A percentile compares a stretch with the other conserved stretches of the same genome.
Conservation (phyloP, 768 basidiomycete genomes). For the Macrolepiota fuliginosa region DNA sequence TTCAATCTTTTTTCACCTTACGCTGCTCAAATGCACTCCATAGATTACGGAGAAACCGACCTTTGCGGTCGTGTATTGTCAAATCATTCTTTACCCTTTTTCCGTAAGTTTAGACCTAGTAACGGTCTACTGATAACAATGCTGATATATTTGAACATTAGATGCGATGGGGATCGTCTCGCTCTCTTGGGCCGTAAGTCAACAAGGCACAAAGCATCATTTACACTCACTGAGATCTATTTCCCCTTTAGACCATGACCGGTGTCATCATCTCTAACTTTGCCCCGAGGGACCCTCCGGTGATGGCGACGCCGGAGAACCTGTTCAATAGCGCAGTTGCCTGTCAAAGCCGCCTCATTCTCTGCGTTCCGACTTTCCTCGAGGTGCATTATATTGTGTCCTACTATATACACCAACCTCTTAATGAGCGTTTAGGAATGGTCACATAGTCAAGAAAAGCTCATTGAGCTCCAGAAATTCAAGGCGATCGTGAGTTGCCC, state of each 20-base stretch:
- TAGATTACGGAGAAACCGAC: slow-evolving; percentile 24
- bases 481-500: slow-evolving; percentile 18
- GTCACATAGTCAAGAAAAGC: slow-evolving; percentile 16
- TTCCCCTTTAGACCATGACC: slow-evolving; percentile 9
- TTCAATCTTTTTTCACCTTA: neutral
- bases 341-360: slow-evolving; percentile 8
- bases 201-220: neutral
- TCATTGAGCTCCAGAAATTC: slow-evolving; percentile 17
- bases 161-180: slow-evolving; percentile 21
- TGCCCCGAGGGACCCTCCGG: slow-evolving; percentile 17
- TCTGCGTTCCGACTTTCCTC: slow-evolving; percentile 19
- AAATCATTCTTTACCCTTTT: slow-evolving; percentile 20
- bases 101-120: slow-evolving; percentile 16
- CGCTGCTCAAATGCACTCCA: neutral
- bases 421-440: slow-evolving; percentile 18
- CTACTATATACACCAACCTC: neutral
- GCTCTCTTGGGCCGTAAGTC: slow-evolving; percentile 16
- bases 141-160: neutral
- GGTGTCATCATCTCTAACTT: slow-evolving; percentile 23
- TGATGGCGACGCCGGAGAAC: slow-evolving; percentile 17
- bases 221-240: neutral
- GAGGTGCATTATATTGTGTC: slow-evolving; percentile 17
- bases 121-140: neutral
- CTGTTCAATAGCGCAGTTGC: slow-evolving; percentile 14
- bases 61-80: slow-evolving; percentile 20